Evolutionary conservation across 768 basidiomycete species (phyloP).

Genomic region (Tulasnella sp.): DNA sequence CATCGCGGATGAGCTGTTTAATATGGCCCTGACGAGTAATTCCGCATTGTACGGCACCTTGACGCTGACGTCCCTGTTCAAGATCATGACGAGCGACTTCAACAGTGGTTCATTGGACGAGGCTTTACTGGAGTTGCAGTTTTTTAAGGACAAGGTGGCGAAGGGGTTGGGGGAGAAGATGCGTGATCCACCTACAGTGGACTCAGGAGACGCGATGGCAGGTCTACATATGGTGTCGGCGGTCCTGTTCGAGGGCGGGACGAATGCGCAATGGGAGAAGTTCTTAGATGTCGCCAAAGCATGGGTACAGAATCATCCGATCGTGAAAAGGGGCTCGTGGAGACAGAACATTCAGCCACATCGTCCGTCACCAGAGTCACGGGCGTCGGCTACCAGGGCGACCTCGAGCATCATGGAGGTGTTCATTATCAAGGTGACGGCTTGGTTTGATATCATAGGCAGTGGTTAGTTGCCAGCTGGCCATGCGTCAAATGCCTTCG

Average conservation of each 20-base stretch:
- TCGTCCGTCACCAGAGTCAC: neutral
- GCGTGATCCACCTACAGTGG: neutral
- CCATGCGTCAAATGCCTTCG: neutral
- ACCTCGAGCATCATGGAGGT: slow-evolving; percentile 24
- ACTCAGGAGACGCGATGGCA: slow-evolving; percentile 64
- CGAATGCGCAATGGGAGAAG: slow-evolving; percentile 48
- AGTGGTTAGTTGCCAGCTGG: slow-evolving; percentile 44
- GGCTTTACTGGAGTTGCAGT: neutral
- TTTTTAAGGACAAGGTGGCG: neutral
- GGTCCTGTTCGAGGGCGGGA: slow-evolving; percentile 66
- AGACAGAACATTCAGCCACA: no score
- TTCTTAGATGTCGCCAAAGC: slow-evolving; percentile 53
- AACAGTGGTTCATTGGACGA: neutral
- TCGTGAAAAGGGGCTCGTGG: slow-evolving; percentile 37
- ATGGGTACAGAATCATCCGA: slow-evolving; percentile 43
- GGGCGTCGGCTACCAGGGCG: neutral
- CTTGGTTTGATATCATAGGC: slow-evolving; percentile 83
- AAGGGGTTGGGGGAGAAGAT: slow-evolving; percentile 1
- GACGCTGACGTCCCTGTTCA: slow-evolving; percentile 10
- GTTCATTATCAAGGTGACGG: slow-evolving; percentile 72
- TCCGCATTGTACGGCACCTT: slow-evolving; percentile 10
- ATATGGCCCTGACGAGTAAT: neutral
- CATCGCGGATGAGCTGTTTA: slow-evolving; percentile 4
- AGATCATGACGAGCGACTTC: neutral
- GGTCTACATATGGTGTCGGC: slow-evolving; percentile 66